These are phyloP conservation scores for Fraxinus pennsylvanica DNA, from an alignment of 257 asterid species.

Conservation along the genomic window DNA sequence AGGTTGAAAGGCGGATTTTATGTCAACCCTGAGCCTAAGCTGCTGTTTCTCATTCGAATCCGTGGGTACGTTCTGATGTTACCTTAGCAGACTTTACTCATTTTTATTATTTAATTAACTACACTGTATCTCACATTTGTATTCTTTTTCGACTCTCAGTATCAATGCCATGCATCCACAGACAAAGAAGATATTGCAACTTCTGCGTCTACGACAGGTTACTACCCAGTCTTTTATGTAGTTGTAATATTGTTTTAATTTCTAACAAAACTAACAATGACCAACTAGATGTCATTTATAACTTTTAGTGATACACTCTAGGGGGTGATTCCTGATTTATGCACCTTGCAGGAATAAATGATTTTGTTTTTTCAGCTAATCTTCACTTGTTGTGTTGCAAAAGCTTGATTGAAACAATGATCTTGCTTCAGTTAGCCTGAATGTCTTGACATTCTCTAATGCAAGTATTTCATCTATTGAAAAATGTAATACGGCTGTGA, in stretches of 20 bases:
- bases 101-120: conserved; percentile 1
- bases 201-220: conserved; percentile 53
- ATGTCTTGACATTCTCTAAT: background rate
- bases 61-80: conserved; percentile 47
- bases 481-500: no score
- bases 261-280: background rate
- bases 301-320: background rate
- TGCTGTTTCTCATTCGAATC: conserved; percentile 52
- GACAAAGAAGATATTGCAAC: conserved; percentile 46
- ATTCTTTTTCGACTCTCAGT: conserved; percentile 27
- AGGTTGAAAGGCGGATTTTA: conserved; percentile 61
- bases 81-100: background rate
- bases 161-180: conserved; percentile 49
- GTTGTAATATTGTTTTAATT: background rate
- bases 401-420: background rate
- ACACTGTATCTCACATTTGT: background rate
- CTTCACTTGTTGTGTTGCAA: background rate
- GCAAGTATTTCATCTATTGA: no score
- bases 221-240: background rate
- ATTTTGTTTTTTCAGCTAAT: background rate
- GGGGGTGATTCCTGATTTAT: background rate
- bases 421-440: background rate
- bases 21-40: conserved; percentile 55
- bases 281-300: background rate
- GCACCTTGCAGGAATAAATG: background rate